A percentile compares a stretch with the other conserved stretches of the same genome.
phyloP scores from a whole-genome alignment of 352 stramenopile species.

The Halophytophthora batemanensis region DNA sequence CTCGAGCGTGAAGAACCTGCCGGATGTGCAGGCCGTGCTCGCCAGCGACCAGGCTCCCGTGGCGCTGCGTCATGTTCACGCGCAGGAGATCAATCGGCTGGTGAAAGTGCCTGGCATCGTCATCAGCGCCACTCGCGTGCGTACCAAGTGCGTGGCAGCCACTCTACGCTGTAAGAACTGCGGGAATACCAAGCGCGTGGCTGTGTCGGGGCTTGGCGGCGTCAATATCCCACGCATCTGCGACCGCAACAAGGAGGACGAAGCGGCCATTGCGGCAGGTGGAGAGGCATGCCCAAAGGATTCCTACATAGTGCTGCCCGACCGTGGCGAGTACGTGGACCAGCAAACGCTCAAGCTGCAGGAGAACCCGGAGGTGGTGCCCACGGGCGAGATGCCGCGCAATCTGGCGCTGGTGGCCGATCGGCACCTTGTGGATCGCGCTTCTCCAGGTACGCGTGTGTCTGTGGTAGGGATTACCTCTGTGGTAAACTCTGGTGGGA shows the following conservation, averaged over 20 bases:
- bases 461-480: conserved; percentile 95
- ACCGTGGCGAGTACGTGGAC: conserved; percentile 95
- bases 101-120: conserved; percentile 96
- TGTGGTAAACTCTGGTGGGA: conserved; percentile 95
- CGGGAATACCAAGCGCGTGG: conserved; percentile 65
- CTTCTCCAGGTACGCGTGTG: conserved; percentile 94
- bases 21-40: conserved; percentile 82
- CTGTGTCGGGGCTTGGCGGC: conserved; percentile 58
- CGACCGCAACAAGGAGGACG: conserved; percentile 66
- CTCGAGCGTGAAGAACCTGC: conserved; percentile 39
- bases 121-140: conserved; percentile 92
- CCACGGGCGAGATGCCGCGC: conserved; percentile 96
- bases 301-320: conserved; percentile 94
- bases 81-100: conserved; percentile 88
- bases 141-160: conserved; percentile 91
- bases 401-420: conserved; percentile 97
- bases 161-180: conserved; percentile 90
- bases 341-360: conserved; percentile 99
- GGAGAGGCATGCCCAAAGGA: conserved; percentile 76
- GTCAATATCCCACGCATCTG: conserved; percentile 84
- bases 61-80: conserved; percentile 78
- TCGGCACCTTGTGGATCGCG: conserved; percentile 97
- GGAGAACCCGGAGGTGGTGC: conserved; percentile 98
- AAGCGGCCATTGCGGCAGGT: conserved; percentile 18
- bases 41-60: conserved; percentile 72